phyloP scores from a whole-genome alignment of 1,284 basidiomycete genomes.

The Ceratobasidium sp. region DNA sequence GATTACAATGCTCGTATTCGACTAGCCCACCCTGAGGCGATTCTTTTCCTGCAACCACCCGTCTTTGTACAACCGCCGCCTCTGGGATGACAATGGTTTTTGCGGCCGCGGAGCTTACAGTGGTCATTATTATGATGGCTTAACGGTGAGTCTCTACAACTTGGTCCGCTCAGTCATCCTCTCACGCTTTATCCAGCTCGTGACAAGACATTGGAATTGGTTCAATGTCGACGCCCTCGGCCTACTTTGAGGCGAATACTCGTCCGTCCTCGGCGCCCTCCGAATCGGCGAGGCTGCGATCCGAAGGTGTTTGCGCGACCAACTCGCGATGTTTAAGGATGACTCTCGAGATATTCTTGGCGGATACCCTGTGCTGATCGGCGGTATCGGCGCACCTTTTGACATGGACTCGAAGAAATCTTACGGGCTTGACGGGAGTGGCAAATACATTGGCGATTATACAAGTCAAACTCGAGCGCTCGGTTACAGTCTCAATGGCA shows the following conservation, averaged over 20 bases:
- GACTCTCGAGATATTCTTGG: constrained; percentile 74
- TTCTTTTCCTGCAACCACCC: constrained; percentile 92
- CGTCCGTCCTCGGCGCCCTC: constrained; percentile 63
- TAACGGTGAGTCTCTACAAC: constrained; percentile 65
- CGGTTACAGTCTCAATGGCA: constrained; percentile 91
- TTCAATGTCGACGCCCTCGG: constrained; percentile 97
- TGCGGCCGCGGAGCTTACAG: constrained; percentile 82
- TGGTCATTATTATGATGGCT: constrained; percentile 95
- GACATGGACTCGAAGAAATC: constrained; percentile 88
- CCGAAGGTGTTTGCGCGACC: constrained; percentile 83
- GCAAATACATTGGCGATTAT: constrained; percentile 81
- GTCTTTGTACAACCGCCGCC: constrained; percentile 87
- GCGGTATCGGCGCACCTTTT: constrained; percentile 95
- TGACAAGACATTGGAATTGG: constrained; percentile 93
- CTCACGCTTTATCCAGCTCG: constrained; percentile 60
- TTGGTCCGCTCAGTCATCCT: background rate
- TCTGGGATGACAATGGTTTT: constrained; percentile 65
- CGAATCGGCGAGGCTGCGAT: constrained; percentile 85
- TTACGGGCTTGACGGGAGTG: constrained; percentile 81
- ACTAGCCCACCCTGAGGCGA: constrained; percentile 81
- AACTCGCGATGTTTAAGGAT: constrained; percentile 82
- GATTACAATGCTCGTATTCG: constrained; percentile 77
- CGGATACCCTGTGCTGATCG: constrained; percentile 91
- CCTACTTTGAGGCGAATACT: constrained; percentile 88
- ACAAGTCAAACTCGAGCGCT: constrained; percentile 84